Conservation (phyloP, 257 asterid species). For the Galeopsis tetrahit region DNA sequence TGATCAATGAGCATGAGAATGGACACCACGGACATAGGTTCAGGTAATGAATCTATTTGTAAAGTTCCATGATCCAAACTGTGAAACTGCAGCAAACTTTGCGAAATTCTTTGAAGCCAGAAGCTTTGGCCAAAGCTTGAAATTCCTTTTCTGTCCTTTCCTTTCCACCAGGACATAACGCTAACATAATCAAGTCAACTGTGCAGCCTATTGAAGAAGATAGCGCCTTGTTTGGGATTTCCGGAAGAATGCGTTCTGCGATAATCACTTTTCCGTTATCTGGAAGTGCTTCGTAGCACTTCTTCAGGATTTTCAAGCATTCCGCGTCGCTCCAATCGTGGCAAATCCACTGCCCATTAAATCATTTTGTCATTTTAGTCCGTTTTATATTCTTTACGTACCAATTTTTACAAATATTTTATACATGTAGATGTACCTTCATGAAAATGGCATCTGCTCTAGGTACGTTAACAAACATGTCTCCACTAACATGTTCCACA, state of each 20-base stretch:
- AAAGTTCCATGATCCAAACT: slow-evolving; percentile 8
- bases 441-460: slow-evolving; percentile 63
- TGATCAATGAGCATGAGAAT: too few species aligned
- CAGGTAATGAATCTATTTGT: slow-evolving; percentile 5
- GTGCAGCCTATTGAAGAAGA: slow-evolving; percentile 31
- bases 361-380: neutral
- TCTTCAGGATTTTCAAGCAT: slow-evolving; percentile 50
- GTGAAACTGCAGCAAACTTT: slow-evolving; percentile 27
- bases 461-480: slow-evolving; percentile 71
- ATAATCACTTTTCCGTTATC: slow-evolving; percentile 60
- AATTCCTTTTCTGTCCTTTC: slow-evolving; percentile 70
- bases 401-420: too few species aligned
- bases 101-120: slow-evolving; percentile 47
- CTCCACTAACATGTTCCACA: slow-evolving; percentile 65
- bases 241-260: slow-evolving; percentile 53
- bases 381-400: too few species aligned
- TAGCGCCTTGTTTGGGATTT: slow-evolving; percentile 42
- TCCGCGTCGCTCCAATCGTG: slow-evolving; percentile 66
- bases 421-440: slow-evolving; percentile 39
- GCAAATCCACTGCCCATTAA: slow-evolving; percentile 52
- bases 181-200: slow-evolving; percentile 50
- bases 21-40: too few species aligned
- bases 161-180: slow-evolving; percentile 60
- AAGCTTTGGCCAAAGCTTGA: slow-evolving; percentile 46
- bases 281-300: slow-evolving; percentile 37